Conservation (phyloP, 371 early-diverging fungal genomes). For the Dichotomocladium elegans region DNA sequence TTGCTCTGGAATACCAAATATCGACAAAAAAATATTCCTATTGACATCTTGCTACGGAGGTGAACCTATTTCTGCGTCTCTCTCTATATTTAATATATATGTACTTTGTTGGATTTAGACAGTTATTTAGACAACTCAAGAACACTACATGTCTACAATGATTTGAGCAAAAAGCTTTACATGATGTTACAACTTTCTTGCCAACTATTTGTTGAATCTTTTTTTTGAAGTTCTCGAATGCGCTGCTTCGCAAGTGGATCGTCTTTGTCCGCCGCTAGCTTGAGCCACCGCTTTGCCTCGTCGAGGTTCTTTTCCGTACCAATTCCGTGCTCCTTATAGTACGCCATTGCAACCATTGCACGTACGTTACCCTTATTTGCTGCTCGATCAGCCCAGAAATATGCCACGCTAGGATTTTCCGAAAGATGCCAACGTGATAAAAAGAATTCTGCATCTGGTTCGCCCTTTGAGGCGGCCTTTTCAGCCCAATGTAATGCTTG, state of each 20-base stretch:
- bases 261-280: conserved; percentile 70
- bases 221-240: conserved; percentile 65
- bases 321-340: conserved; percentile 77
- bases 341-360: conserved; percentile 86
- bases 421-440: conserved; percentile 71
- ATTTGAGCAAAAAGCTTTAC: no score
- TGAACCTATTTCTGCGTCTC: no score
- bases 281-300: conserved; percentile 74
- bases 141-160: no score
- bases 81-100: no score
- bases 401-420: conserved; percentile 42
- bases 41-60: no score
- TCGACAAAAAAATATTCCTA: no score
- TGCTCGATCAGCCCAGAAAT: conserved; percentile 83
- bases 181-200: conserved; percentile 26
- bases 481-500: conserved; percentile 95
- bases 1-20: no score
- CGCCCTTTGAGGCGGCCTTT: conserved; percentile 82
- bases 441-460: conserved; percentile 77
- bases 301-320: conserved; percentile 63
- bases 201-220: no score
- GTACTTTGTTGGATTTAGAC: no score
- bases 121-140: no score
- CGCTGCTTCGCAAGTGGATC: conserved; percentile 70
- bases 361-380: conserved; percentile 78